These are phyloP conservation scores for Aeminium ludgeri DNA, from an alignment of 495 filamentous ascomycete genomes.

Conservation along the genomic window DNA sequence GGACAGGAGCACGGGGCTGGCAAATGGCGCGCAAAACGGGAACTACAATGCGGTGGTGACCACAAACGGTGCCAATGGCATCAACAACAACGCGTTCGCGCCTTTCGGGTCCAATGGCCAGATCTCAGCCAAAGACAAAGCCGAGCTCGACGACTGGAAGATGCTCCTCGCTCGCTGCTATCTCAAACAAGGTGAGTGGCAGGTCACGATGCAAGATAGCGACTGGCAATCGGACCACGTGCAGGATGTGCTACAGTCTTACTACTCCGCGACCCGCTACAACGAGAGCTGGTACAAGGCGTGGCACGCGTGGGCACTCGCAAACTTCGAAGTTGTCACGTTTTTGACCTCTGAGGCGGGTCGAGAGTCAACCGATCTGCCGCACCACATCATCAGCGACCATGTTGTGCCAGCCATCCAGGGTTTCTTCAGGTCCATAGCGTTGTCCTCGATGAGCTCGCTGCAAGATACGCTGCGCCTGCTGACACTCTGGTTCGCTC, in stretches of 20 bases:
- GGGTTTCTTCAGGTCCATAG: slow-evolving; percentile 92
- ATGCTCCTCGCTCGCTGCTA: slow-evolving; percentile 86
- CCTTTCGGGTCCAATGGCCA: slow-evolving; percentile 15
- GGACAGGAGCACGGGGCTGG: slow-evolving; percentile 36
- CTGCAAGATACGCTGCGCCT: slow-evolving; percentile 88
- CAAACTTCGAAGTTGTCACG: slow-evolving; percentile 95
- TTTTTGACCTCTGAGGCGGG: slow-evolving; percentile 47
- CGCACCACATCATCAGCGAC: slow-evolving; percentile 49
- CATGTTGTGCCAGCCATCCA: slow-evolving; percentile 87
- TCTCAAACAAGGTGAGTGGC: slow-evolving; percentile 90
- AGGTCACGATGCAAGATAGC: slow-evolving; percentile 61
- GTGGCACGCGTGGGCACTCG: slow-evolving; percentile 98
- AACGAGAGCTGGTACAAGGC: slow-evolving; percentile 93
- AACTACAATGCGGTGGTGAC: slow-evolving; percentile 30
- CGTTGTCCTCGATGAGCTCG: slow-evolving; percentile 75
- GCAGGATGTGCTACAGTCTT: slow-evolving; percentile 64
- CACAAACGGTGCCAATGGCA: slow-evolving; percentile 38
- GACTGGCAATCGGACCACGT: slow-evolving; percentile 70
- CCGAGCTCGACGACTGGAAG: slow-evolving; percentile 39
- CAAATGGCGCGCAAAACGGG: slow-evolving; percentile 26
- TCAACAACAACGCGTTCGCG: slow-evolving; percentile 17
- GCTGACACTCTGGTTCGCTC: slow-evolving; percentile 88
- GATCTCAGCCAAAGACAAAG: slow-evolving; percentile 13
- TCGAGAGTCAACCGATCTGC: slow-evolving; percentile 38
- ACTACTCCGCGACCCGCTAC: slow-evolving; percentile 77